phyloP scores from a whole-genome alignment of 75 land plant species.

The Chamaecyparis obtusa region DNA sequence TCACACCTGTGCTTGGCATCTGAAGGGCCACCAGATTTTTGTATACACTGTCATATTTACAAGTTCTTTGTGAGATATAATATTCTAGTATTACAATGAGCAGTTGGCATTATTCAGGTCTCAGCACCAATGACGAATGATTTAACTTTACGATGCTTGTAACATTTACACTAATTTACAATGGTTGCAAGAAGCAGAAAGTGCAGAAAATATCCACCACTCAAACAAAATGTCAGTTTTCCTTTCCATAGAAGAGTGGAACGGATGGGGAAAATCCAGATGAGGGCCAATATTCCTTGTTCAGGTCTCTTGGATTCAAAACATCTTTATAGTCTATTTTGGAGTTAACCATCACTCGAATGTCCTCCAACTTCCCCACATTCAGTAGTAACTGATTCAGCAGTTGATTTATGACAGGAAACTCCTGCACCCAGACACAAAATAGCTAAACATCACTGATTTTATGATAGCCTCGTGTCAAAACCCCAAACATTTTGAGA shows the following conservation, averaged over 20 bases:
- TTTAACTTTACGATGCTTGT: background rate
- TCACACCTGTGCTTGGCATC: background rate
- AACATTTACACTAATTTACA: background rate
- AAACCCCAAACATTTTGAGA: background rate
- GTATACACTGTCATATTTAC: background rate
- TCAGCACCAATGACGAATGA: background rate
- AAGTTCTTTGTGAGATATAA: background rate
- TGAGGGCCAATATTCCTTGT: background rate
- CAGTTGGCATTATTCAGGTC: background rate
- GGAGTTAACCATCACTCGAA: background rate
- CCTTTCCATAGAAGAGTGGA: background rate
- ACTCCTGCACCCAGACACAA: conserved; percentile 21
- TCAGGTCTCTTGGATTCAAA: background rate
- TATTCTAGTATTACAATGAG: background rate
- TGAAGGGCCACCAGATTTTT: background rate
- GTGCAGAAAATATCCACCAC: background rate
- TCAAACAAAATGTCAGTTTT: background rate
- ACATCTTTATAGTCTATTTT: background rate
- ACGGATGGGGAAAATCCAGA: background rate
- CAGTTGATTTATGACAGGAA: conserved; percentile 13
- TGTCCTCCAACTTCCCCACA: conserved; percentile 10
- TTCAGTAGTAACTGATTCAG: conserved; percentile 20
- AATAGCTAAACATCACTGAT: background rate
- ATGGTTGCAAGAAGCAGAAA: background rate
- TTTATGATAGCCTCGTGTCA: background rate